These are phyloP conservation scores for Podospora fimiseda DNA, from an alignment of 495 filamentous ascomycete species.

Conservation along the genomic window DNA sequence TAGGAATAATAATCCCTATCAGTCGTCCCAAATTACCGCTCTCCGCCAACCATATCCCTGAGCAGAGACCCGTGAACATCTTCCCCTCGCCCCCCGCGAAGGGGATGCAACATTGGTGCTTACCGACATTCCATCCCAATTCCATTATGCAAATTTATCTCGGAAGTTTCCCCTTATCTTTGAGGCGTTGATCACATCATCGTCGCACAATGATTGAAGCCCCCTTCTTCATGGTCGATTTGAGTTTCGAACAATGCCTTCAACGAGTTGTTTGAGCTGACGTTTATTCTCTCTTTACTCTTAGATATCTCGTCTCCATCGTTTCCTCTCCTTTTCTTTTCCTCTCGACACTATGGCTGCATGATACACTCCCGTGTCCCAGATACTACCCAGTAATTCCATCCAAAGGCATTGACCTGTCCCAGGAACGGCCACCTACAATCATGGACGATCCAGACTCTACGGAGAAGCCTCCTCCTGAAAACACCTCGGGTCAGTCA, in stretches of 20 bases:
- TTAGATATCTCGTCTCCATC: no score
- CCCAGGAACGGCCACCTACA: no score
- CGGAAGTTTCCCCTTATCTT: neutral
- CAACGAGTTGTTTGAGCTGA: no score
- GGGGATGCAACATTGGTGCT: neutral
- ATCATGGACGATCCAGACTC: no score
- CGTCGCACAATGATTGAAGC: neutral
- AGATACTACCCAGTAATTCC: no score
- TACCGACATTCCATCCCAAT: neutral
- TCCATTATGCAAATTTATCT: constrained; percentile 6
- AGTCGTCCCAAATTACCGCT: neutral
- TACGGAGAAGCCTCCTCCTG: neutral
- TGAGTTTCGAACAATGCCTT: no score
- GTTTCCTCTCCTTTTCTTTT: no score
- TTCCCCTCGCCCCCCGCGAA: neutral
- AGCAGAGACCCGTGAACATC: neutral
- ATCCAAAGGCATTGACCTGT: no score
- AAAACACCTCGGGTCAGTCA: neutral
- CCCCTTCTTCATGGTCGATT: no score
- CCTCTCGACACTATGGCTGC: no score
- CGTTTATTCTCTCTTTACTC: no score
- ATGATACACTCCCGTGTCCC: no score
- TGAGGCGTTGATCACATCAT: neutral
- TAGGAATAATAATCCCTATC: neutral
- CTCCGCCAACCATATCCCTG: neutral